These are phyloP conservation scores for Populus alba DNA, from an alignment of 345 rosid species.

Conservation along the genomic window DNA sequence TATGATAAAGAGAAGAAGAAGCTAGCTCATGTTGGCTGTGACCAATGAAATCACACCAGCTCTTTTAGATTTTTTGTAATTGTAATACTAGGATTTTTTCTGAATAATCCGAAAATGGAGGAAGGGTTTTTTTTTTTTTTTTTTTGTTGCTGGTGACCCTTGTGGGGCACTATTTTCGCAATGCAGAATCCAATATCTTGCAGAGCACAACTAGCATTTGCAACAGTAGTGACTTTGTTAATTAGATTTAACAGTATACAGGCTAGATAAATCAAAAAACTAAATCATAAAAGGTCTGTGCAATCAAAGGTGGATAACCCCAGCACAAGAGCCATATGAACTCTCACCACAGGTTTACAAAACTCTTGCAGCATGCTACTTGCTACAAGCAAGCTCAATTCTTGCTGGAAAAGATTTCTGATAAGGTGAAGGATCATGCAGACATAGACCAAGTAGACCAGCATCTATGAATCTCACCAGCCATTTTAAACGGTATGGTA, in stretches of 20 bases:
- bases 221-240: background rate
- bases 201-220: background rate
- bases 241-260: background rate
- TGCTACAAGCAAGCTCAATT: background rate
- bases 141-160: too few relatives aligned
- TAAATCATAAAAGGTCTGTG: background rate
- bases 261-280: background rate
- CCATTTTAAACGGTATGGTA: background rate
- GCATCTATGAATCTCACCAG: background rate
- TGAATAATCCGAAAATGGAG: too few relatives aligned
- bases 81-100: too few relatives aligned
- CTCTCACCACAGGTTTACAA: background rate
- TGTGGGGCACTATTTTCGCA: too few relatives aligned
- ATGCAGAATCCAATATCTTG: too few relatives aligned
- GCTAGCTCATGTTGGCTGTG: too few relatives aligned
- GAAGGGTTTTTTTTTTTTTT: too few relatives aligned
- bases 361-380: background rate
- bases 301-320: background rate
- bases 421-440: background rate
- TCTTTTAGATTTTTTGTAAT: too few relatives aligned
- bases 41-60: too few relatives aligned
- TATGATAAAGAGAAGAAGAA: too few relatives aligned
- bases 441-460: background rate
- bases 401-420: background rate
- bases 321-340: background rate